Evolutionary conservation across 2,329 filamentous ascomycete species (phyloP).

Genomic region (Stagonosporopsis vannaccii): DNA sequence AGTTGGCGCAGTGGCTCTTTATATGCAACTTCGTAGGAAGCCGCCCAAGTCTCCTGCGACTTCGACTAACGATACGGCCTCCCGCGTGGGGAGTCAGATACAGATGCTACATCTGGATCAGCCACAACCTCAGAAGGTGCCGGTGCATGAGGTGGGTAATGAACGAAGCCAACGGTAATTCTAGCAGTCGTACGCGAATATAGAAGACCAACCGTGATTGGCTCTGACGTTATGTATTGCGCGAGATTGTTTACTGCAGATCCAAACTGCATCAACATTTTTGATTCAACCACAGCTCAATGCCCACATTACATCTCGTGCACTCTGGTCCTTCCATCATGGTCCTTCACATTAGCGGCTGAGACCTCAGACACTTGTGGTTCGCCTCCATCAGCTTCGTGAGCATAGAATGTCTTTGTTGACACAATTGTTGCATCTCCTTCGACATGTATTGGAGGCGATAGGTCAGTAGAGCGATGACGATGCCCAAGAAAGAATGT

Average conservation of each 20-base stretch:
- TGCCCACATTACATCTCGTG: not conserved
- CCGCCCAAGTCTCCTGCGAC: not conserved
- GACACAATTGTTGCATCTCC: not conserved
- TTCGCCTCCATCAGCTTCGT: conserved; percentile 2
- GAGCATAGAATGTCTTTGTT: not conserved
- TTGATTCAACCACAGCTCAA: not conserved
- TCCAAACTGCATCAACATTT: too few relatives aligned
- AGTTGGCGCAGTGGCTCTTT: not conserved
- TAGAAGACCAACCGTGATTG: too few relatives aligned
- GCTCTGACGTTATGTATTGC: too few relatives aligned
- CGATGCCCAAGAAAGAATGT: conserved; percentile 2
- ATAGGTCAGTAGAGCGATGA: not conserved
- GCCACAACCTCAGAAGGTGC: not conserved
- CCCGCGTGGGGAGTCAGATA: not conserved
- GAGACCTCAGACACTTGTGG: conserved; percentile 7
- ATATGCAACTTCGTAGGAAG: not conserved
- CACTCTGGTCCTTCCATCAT: not conserved
- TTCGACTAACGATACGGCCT: not conserved
- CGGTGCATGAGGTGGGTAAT: not conserved
- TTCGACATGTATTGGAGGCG: not conserved
- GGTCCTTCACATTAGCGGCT: conserved; percentile 5
- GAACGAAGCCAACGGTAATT: not conserved
- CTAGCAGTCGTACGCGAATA: not conserved
- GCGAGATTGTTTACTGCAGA: too few relatives aligned
- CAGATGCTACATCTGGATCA: not conserved